Base-by-base conservation (phyloP, 2,329 filamentous ascomycete species). In the Periconia macrospinosa region DNA sequence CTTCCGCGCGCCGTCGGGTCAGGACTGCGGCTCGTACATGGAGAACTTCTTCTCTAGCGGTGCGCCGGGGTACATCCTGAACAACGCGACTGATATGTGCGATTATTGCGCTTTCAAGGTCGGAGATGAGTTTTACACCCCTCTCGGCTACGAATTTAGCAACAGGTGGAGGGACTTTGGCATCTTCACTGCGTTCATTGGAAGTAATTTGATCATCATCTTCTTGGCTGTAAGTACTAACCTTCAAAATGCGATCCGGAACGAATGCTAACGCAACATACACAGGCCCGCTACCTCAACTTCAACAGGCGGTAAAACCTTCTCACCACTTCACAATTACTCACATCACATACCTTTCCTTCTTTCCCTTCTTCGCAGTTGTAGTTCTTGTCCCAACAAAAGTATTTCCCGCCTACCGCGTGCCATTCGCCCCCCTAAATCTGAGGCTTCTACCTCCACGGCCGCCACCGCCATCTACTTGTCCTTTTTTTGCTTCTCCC, bases 151-250 rank as follows among this genome's bases (percentile, higher is more conserved):
- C 65, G 77, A 76, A 2, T 96, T 87, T 63, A 76, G 78, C 42
- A 75, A 89, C 59, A 79, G 91, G 15, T 96, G 91, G 91, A 83
- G 91, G 51, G 91, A 96, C 62, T 58, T 94, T 52, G 92, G 91
- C 1, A 95, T 96, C 57, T 88, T 87, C 61, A 62, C 83, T 30
- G 88, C 86, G 1, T 96, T 92, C 67, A 81, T 95, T 49, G 90
- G 76, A 14, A 91, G 87, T 68, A 96, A 95, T 71, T 68, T 94
- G 65, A 81, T 90, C 18, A 75, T 87, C 46, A 63, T 87, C 55
- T 85, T 86, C 62, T 53, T 86, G 49, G 83, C 79, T 40, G 79
- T 81, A 69, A 79, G 79, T 75, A 37, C 33, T 37, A 13, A 58
- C 30, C 2, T 44, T 7, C 15, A 6, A 41, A 17, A 7, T 23